These are phyloP conservation scores for Ballota nigra DNA, from an alignment of 257 asterid species.

Conservation along the genomic window DNA sequence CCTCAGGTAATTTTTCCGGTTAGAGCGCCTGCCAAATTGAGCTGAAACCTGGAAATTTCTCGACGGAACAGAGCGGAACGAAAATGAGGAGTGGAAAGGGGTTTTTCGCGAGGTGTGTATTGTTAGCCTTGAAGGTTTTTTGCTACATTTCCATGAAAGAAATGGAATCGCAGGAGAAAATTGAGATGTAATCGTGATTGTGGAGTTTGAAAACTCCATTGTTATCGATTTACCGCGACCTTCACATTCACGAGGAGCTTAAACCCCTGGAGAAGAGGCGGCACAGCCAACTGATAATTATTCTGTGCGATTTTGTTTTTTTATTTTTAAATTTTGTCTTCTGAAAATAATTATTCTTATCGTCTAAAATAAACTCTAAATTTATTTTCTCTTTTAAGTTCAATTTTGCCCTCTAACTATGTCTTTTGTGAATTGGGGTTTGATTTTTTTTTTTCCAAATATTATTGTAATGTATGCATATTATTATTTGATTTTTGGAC, in stretches of 20 bases:
- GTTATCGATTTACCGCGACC: background rate
- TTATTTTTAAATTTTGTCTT: background rate
- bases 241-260: slow-evolving; percentile 16
- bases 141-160: slow-evolving; percentile 35
- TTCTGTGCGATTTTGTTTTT: background rate
- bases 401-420: too few species aligned
- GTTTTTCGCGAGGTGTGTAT: slow-evolving; percentile 30
- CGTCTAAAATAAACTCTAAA: too few species aligned
- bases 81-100: slow-evolving; percentile 27
- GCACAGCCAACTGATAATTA: background rate
- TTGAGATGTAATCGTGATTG: slow-evolving; percentile 28
- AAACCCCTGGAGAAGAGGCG: slow-evolving; percentile 22
- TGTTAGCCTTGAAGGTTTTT: slow-evolving; percentile 25
- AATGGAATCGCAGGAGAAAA: slow-evolving; percentile 28
- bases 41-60: slow-evolving; percentile 56
- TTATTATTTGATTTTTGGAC: too few species aligned
- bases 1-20: slow-evolving; percentile 72
- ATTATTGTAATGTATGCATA: too few species aligned
- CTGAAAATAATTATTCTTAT: background rate
- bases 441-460: too few species aligned
- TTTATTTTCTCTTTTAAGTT: too few species aligned
- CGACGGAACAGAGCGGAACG: slow-evolving; percentile 35
- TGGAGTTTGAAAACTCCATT: slow-evolving; percentile 45
- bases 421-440: too few species aligned
- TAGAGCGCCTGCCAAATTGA: slow-evolving; percentile 46